Evolutionary conservation across 192 early-diverging fungal genomes (phyloP), one percentile per base, ranked within the genome.

Genomic region (Dissophora globulifera): DNA sequence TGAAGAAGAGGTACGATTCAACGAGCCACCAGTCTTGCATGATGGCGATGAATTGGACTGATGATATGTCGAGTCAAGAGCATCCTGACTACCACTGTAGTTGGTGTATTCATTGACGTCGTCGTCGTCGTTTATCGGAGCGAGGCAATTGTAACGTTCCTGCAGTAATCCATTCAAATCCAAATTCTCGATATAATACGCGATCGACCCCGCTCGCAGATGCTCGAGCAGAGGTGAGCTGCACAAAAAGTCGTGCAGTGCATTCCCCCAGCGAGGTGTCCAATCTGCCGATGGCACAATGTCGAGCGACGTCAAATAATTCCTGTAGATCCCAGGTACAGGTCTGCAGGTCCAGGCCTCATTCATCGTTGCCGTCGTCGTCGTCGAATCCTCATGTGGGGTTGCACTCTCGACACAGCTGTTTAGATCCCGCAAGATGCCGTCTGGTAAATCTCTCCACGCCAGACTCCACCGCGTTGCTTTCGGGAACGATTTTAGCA

Each of bases 221-320:
- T 67, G 53, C 27, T 58, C 53, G 35, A 67, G n/a, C 3, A 35
- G 27, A 1, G 52, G 53, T 13, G 56, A 41, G 6, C 40, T 49
- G 41, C 66, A 59, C 0, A 68, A 15, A 16, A 59, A 68, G 9
- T 50, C 49, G 38, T 59, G 57, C 12, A 68, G 55, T 0, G 40
- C 50, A 19, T 68, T 55, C 5, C 66, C 66, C 57, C 55, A 52
- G 1, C 47, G 66, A 29, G 65, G 65, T 9, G 55, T 49, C 53
- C 53, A 67, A 12, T 67, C 54, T 3, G 25, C 17, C 26, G 46
- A 45, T 0, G 54, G 65, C 10, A 58, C 25, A n/a, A 67, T 58
- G 20, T 67, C 65, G 23, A 67, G 47, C 4, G 65, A 49, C 6
- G 65, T 67, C 55, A 67, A 31, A 11, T 49, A 32, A 26, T 67